Base-by-base conservation (phyloP, 73 alveolate genomes). In the Uronychia binucleata region DNA sequence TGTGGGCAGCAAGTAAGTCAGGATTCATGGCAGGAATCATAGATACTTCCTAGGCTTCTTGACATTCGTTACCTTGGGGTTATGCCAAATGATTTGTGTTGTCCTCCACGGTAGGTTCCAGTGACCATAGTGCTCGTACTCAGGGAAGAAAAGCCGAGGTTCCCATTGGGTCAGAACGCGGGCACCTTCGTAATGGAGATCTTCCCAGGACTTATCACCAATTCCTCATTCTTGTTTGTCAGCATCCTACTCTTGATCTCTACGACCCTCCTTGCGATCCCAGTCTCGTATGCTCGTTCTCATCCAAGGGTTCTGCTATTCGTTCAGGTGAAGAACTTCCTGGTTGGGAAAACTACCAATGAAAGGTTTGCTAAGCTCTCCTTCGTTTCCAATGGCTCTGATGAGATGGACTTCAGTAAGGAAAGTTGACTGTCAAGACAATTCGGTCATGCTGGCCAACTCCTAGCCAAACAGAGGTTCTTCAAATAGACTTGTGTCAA, bases 1-100 rank as follows among this genome's bases (percentile, higher is more conserved):
- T 80, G 93, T 93, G 26, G 97, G 97, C 0, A 84, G 60, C 14
- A 84, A 79, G 74, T 46, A 46, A 46, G 67, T 11, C 19, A n/a
- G n/a, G 19, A 46, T 19, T 46, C 5, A 11, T 19, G 5, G 5
- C 5, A 46, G 67, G 19, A 46, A 46, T 19, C 67, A 46, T 46
- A 5, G 67, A 46, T 46, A 46, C 67, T 46, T 46, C 19, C 67
- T 46, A 5, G 67, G 67, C 67, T 46, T 46, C 67, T 19, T 46
- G 67, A 46, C 19, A 19, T 46, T 46, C 19, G 67, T 46, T 5
- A 19, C 67, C 5, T 19, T 46, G 5, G 67, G 67, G 5, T 19
- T 46, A 5, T 46, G 19, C 19, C 67, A 46, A 46, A 46, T 46
- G 67, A 46, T 46, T 11, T 5, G n/a, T 46, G 67, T 46, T 46